Conservation (phyloP, 2,329 filamentous ascomycete species). For the Biscogniauxia mediterranea region DNA sequence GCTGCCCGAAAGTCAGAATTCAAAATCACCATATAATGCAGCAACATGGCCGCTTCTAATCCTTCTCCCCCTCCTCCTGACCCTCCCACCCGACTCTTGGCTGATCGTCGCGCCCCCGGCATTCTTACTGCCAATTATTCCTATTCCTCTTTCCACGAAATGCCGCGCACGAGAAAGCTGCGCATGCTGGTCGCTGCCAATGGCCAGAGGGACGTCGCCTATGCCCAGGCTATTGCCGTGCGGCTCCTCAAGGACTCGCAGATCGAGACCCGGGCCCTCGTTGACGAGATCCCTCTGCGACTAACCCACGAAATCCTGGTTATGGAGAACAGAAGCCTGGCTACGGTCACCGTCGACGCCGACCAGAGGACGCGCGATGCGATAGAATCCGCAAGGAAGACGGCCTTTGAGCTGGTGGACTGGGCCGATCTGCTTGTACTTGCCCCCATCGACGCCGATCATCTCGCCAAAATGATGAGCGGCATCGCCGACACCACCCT, state of each 20-base stretch:
- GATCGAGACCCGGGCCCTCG: constrained; percentile 60
- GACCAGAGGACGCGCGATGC: constrained; percentile 40
- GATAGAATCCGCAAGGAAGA: constrained; percentile 51
- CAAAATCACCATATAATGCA: constrained; percentile 2
- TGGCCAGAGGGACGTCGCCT: constrained; percentile 62
- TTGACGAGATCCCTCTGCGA: constrained; percentile 63
- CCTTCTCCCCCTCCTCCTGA: constrained; percentile 1
- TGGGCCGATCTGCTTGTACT: constrained; percentile 89
- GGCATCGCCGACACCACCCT: constrained; percentile 80
- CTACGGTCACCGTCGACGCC: constrained; percentile 32
- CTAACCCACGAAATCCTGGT: constrained; percentile 62
- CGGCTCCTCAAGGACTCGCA: constrained; percentile 64
- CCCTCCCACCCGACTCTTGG: neutral
- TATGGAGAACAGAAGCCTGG: constrained; percentile 53
- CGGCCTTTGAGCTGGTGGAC: constrained; percentile 67
- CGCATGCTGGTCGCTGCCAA: constrained; percentile 65
- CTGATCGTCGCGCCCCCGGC: neutral
- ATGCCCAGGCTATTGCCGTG: constrained; percentile 64
- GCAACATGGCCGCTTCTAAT: constrained; percentile 6
- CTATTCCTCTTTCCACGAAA: constrained; percentile 36
- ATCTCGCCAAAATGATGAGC: constrained; percentile 81
- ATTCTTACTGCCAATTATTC: constrained; percentile 26
- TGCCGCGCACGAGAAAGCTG: constrained; percentile 46
- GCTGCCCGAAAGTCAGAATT: constrained; percentile 3
- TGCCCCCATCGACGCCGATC: constrained; percentile 80